Base-by-base conservation (phyloP, 768 basidiomycete species). In the Paxillus ammoniavirescens region DNA sequence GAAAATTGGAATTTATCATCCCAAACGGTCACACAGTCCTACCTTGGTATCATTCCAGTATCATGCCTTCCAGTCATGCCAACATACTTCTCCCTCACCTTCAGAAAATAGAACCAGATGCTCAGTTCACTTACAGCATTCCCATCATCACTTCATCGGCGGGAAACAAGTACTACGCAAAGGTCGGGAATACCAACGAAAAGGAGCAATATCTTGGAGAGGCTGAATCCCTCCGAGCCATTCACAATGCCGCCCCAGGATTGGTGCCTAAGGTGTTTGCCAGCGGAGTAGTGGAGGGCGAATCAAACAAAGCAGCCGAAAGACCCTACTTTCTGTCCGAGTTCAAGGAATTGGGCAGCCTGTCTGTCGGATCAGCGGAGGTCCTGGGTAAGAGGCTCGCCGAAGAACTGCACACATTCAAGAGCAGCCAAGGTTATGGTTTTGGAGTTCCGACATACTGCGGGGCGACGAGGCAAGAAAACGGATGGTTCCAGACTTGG, bases 371-470 rank as follows among this genome's bases (percentile, higher is more conserved):
- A 15, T 72, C 82, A 12, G 84, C 81, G 3, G 66, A 69, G 44
- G 61, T 69, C 12, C 75, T 91, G 7, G 90, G 81, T 8, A 75
- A 74, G 65, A 76, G 85, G 41, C 59, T 92, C 51, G 89, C 88
- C 1, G 78, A 71, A 2, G 87, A 91, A 62, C 66, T 92, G 51
- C 90, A 92, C 52, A 61, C 61, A 6, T 73, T 78, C 61, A 72
- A 78, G 58, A 83, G 83, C 53, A 57, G 69, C 5, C 68, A 77
- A 3, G 83, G 82, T 0, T 90, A 82, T 65, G 90, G 90, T 3
- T 91, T 91, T 63, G 70, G 72, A 5, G 77, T 88, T 15, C 87
- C 89, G 1, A 91, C 89, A 5, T 91, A 82, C 62, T 92, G 90
- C 56, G 90, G 90, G 6, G 75, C 75, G 4, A 91, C 90, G 1